These are phyloP conservation scores for Penicillium crustosum DNA, from an alignment of 2,329 filamentous ascomycete genomes.

Conservation along the genomic window DNA sequence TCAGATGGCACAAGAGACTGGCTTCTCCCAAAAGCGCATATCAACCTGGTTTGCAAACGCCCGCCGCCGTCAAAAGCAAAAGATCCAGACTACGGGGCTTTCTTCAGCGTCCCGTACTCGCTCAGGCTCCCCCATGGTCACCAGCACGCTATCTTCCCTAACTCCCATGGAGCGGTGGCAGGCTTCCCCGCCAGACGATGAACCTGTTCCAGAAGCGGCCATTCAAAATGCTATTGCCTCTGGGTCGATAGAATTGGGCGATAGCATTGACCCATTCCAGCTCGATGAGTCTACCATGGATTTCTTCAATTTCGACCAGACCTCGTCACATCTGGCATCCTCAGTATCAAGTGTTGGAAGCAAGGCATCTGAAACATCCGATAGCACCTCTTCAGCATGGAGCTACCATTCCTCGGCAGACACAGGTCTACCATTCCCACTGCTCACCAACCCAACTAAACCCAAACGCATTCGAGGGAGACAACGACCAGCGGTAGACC, in stretches of 20 bases:
- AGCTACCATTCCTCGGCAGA: slow-evolving; percentile 33
- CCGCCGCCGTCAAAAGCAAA: slow-evolving; percentile 48
- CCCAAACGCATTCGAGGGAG: slow-evolving; percentile 9
- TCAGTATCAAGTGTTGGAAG: slow-evolving; percentile 35
- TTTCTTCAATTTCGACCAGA: slow-evolving; percentile 31
- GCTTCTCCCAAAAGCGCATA: slow-evolving; percentile 49
- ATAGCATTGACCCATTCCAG: slow-evolving; percentile 13
- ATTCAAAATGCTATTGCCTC: slow-evolving; percentile 42
- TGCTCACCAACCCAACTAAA: slow-evolving; percentile 15
- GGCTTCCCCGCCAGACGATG: slow-evolving; percentile 49
- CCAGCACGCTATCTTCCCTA: slow-evolving; percentile 36
- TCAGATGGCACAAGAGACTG: slow-evolving; percentile 44
- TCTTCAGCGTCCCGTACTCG: slow-evolving; percentile 30
- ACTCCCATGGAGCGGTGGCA: slow-evolving; percentile 51
- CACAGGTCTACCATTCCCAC: slow-evolving; percentile 21
- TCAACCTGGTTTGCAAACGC: slow-evolving; percentile 56
- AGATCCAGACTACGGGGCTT: slow-evolving; percentile 16
- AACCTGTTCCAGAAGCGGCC: slow-evolving; percentile 41
- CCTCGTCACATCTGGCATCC: slow-evolving; percentile 31
- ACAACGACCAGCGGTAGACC: slow-evolving; percentile 1
- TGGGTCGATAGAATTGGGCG: background rate
- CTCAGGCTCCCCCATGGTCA: slow-evolving; percentile 49
- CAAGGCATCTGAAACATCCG: slow-evolving; percentile 31
- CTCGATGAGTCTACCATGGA: slow-evolving; percentile 18
- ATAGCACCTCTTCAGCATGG: slow-evolving; percentile 36